Base-by-base conservation (phyloP, 2,329 filamentous ascomycete genomes). In the Aspergillus sp. region DNA sequence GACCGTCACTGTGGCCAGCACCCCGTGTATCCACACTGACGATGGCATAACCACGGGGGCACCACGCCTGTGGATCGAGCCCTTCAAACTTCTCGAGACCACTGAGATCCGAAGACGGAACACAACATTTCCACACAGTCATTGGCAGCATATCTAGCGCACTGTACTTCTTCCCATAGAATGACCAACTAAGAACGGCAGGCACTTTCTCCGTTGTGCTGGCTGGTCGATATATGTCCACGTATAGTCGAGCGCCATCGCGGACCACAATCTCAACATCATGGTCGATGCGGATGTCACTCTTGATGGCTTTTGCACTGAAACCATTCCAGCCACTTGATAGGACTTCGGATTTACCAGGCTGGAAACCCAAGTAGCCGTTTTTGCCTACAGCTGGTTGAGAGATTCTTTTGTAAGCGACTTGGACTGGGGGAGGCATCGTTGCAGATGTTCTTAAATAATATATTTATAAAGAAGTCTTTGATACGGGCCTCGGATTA, bases 121-220 rank as follows among this genome's bases (percentile, higher is more conserved):
- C 61, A 6, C 70, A 67, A 40, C 64, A 66, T 30, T 67, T 62
- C 64, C 63, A 67, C 5, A 60, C 56, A 1, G 59, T 62, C 54
- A 68, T 70, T 1, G 64, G 57, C 3, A 70, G 55, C 56, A 69
- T 69, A 12, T 60, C 52, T 10, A 71, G 49, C 3, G 63, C 64
- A 11, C 59, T 65, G 45, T 66, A 70, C 44, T 70, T 67, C 49
- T 76, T 75, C 13, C 73, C 73, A 45, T 70, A 75, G 10, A 64
- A 66, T 6, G 62, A 66, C 69, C 69, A 76, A 39, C 60, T 61
- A 1, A 76, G 49, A 26, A 75, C 55, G 1, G 70, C 72, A 2
- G 73, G 72, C 1, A 73, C 52, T 35, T 62, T 67, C n/a, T 50
- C 47, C 0, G 37, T 43, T 11, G 46, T 43, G 27, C 57, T 53